phyloP scores from a whole-genome alignment of 495 filamentous ascomycete species.

The Lasiosphaeris hirsuta region DNA sequence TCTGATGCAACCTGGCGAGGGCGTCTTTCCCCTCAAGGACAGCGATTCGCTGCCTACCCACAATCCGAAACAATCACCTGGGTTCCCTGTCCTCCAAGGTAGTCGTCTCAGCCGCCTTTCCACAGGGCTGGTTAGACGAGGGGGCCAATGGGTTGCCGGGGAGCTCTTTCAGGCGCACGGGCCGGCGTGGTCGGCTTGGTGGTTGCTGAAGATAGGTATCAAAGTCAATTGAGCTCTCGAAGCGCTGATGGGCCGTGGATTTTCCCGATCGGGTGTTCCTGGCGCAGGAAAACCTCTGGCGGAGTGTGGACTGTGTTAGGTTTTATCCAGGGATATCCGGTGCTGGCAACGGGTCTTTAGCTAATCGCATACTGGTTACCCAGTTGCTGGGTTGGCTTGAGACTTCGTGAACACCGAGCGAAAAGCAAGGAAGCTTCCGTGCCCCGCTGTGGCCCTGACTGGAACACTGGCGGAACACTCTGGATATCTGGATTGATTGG shows the following conservation, averaged over 20 bases:
- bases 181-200: neutral
- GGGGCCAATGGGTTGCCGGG: neutral
- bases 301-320: neutral
- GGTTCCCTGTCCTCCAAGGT: conserved; percentile 7
- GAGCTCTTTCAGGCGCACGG: neutral
- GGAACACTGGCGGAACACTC: neutral
- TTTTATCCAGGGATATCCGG: conserved; percentile 10
- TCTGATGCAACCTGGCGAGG: conserved; percentile 3
- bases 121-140: conserved; percentile 10
- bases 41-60: conserved; percentile 17
- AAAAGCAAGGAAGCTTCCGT: neutral
- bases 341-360: neutral
- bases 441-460: conserved; percentile 1
- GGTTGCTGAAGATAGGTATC: neutral
- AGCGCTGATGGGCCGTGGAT: no score
- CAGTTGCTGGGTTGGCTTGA: neutral
- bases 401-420: neutral
- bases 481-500: neutral
- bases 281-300: neutral
- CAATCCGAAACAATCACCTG: conserved; percentile 19
- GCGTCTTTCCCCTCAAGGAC: conserved; percentile 3
- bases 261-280: neutral
- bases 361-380: neutral
- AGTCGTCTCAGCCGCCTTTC: conserved; percentile 19
- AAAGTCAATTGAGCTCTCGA: neutral